Conservation (phyloP, 805 yeast species). For the Candida ponderosae region DNA sequence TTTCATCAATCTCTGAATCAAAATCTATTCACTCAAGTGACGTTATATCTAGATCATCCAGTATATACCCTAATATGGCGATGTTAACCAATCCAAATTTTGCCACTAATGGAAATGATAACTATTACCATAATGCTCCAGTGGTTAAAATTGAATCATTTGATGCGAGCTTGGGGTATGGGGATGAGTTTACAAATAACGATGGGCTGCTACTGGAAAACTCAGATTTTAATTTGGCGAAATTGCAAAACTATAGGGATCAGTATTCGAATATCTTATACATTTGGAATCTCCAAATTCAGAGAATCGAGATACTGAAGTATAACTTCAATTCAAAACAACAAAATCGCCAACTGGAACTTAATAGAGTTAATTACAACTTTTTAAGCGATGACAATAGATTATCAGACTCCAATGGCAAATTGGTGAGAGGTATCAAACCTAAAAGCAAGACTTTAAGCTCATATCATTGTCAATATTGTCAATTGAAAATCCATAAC, state of each 20-base stretch:
- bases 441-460: background rate
- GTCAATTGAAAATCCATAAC: constrained; percentile 53
- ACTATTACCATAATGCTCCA: background rate
- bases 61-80: background rate
- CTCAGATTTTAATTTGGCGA: background rate
- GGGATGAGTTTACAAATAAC: background rate
- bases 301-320: constrained; percentile 71
- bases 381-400: constrained; percentile 21
- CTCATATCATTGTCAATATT: constrained; percentile 50
- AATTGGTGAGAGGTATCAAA: no score
- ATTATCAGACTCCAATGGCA: background rate
- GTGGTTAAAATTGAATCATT: background rate
- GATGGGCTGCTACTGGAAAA: background rate
- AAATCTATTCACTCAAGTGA: background rate
- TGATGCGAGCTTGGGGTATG: background rate
- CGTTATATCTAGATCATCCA: background rate
- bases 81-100: background rate
- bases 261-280: constrained; percentile 74
- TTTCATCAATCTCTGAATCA: background rate
- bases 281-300: constrained; percentile 79
- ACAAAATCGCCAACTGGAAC: constrained; percentile 20
- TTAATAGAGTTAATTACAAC: constrained; percentile 24
- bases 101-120: no score
- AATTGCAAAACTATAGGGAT: constrained; percentile 35
- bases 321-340: constrained; percentile 36